Evolutionary conservation across 2,329 filamentous ascomycete species (phyloP), one percentile per base, ranked within the genome.

Genomic region (Polytolypa hystricis): DNA sequence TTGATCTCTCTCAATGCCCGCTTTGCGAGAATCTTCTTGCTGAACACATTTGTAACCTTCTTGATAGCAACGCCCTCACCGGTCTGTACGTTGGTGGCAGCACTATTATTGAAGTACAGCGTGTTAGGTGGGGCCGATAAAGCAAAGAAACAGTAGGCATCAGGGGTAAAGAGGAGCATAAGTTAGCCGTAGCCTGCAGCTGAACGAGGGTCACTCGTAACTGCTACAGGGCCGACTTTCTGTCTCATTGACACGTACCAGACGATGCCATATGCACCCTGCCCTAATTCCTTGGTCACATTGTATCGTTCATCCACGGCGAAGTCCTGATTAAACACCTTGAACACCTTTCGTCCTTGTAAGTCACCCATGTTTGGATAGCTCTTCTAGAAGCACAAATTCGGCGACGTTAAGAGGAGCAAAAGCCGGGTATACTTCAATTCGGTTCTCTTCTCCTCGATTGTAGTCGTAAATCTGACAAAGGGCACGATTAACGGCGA

Each of bases 21-120:
- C 78, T 98, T 98, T 53, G 91, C 91, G 49, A 98, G 74, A 51
- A 98, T 98, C 77, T 96, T 96, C 70, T 98, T 98, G 74, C 86
- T 95, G 66, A 98, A 98, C 53, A 98, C 89, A 82, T 98, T 98
- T 69, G 91, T 98, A 60, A 98, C 85, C 67, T 98, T 98, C 68
- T 98, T 98, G 71, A 98, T 91, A 53, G 91, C 91, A 45, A 98
- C 87, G 27, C 89, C 87, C 60, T 98, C 91, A 54, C 78, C 81
- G 20, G 83, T 93, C 61, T 86, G 78, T 58, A 78, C 80, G 71
- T 96, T 95, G 48, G 85, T 84, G 38, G 91, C 91, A 42, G 91
- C 89, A 64, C 87, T 94, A 58, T 46, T 45, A 35, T 10, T n/a
- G n/a, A n/a, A 10, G 30, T 15, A 6, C 5, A 29, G 23, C 29